Evolutionary conservation across 2,329 filamentous ascomycete genomes (phyloP).

Genomic region (Myrmaecium sp.): DNA sequence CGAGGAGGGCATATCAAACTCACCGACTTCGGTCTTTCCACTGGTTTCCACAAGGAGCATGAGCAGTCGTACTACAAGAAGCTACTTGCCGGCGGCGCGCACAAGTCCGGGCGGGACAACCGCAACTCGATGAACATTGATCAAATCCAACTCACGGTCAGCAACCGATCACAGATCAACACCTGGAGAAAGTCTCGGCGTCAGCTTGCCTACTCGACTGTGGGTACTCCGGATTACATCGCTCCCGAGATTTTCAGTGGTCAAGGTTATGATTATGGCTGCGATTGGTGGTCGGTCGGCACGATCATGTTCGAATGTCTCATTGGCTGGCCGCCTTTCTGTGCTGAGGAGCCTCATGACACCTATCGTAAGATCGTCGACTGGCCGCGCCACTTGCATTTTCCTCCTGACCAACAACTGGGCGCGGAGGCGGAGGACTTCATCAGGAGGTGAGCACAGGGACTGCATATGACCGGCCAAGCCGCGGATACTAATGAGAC

Average conservation of each 20-base stretch:
- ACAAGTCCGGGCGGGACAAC: constrained; percentile 39
- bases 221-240: constrained; percentile 96
- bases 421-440: constrained; percentile 80
- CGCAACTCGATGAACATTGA: constrained; percentile 90
- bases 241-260: constrained; percentile 96
- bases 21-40: constrained; percentile 94
- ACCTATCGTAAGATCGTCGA: constrained; percentile 99
- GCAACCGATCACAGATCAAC: constrained; percentile 94
- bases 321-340: constrained; percentile 97
- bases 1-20: constrained; percentile 93
- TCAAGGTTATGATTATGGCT: constrained; percentile 89
- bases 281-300: constrained; percentile 97
- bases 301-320: constrained; percentile 99
- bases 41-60: constrained; percentile 93
- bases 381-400: constrained; percentile 90
- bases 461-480: constrained; percentile 1
- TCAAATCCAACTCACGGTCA: constrained; percentile 95
- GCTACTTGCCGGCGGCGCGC: constrained; percentile 53
- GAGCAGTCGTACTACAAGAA: constrained; percentile 98
- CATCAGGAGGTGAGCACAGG: constrained; percentile 57
- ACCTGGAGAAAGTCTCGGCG: constrained; percentile 94
- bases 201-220: constrained; percentile 94
- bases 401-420: constrained; percentile 86
- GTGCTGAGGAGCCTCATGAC: constrained; percentile 90
- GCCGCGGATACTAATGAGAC: constrained; percentile 7